phyloP scores from a whole-genome alignment of 805 yeast genomes.

The Dipodascus albidus region DNA sequence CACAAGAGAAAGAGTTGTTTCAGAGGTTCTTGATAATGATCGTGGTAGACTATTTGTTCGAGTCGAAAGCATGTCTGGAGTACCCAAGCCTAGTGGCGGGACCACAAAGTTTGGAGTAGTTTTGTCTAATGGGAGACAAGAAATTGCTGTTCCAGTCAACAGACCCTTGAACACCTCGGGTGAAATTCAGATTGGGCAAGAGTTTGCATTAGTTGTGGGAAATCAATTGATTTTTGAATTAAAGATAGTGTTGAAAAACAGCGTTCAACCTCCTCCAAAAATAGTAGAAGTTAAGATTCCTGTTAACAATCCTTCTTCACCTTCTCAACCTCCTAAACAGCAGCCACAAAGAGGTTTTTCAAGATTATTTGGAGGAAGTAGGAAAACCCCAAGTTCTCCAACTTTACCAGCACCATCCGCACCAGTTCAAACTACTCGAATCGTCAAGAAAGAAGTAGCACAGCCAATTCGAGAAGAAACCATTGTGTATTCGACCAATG shows the following conservation, averaged over 20 bases:
- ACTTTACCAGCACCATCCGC: neutral
- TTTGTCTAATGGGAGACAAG: neutral
- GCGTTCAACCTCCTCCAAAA: neutral
- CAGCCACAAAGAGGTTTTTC: neutral
- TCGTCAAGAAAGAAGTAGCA: neutral
- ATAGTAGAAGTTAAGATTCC: neutral
- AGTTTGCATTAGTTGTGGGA: neutral
- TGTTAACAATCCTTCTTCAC: neutral
- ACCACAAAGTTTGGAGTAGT: neutral
- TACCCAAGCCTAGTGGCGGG: constrained; percentile 1
- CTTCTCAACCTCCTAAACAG: neutral
- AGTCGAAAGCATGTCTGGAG: neutral
- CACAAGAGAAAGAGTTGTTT: neutral
- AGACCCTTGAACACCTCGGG: neutral
- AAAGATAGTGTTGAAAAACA: neutral
- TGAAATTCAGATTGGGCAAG: neutral
- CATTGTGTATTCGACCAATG: neutral
- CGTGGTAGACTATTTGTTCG: neutral
- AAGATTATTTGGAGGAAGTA: neutral
- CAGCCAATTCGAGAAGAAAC: neutral
- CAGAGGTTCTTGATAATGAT: neutral
- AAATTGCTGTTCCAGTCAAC: neutral
- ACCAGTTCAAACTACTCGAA: neutral
- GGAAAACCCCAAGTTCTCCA: neutral
- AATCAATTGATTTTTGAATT: neutral